A percentile compares a stretch with the other conserved stretches of the same genome.
Conservation (phyloP, 2,329 filamentous ascomycete species). For the Fusarium virguliforme region DNA sequence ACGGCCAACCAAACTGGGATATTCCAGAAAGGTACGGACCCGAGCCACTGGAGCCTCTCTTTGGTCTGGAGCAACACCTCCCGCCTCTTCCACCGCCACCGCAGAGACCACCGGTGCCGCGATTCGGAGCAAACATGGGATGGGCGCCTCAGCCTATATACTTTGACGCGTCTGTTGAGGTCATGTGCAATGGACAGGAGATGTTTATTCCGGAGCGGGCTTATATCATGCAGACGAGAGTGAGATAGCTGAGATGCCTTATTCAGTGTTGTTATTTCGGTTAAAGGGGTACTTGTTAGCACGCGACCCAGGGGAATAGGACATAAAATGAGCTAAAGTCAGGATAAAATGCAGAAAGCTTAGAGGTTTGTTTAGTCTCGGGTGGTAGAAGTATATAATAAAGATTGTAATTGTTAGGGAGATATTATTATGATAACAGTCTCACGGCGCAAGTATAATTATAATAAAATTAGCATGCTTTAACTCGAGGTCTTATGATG, state of each 20-base stretch:
- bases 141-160: slow-evolving; percentile 8
- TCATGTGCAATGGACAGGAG: slow-evolving; percentile 22
- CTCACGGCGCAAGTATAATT: too few species aligned
- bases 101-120: not conserved
- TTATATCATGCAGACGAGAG: slow-evolving; percentile 17
- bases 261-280: not conserved
- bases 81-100: slow-evolving; percentile 10
- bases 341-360: too few species aligned
- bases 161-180: not conserved
- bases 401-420: too few species aligned
- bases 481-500: too few species aligned
- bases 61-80: not conserved
- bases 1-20: not conserved
- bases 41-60: slow-evolving; percentile 42
- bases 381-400: too few species aligned
- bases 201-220: slow-evolving; percentile 1
- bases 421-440: too few species aligned
- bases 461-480: too few species aligned
- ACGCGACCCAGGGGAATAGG: too few species aligned
- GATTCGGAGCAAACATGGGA: not conserved
- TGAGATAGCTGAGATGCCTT: not conserved
- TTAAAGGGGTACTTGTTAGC: not conserved
- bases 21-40: slow-evolving; percentile 11
- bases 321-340: too few species aligned
- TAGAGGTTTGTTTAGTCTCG: too few species aligned